Evolutionary conservation across 805 yeast species (phyloP), one percentile per base, ranked within the genome.

Genomic region (Cyberlindnera galapagoensis): DNA sequence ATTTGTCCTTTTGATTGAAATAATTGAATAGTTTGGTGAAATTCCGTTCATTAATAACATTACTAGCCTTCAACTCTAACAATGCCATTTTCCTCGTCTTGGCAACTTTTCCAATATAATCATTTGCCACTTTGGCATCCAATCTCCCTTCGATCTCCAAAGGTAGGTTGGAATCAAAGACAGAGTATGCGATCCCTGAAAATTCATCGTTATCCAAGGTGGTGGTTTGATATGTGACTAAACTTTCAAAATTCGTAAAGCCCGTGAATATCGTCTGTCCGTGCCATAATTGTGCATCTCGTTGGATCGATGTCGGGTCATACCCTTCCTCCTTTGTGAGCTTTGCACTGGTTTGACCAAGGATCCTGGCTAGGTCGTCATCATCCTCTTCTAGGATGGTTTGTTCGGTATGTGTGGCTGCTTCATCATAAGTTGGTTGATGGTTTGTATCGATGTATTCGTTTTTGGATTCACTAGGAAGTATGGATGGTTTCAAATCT

Each of bases 121-220:
- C 59, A 33, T 69, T 74, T 2, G 86, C 94, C 31, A 57, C 62
- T 6, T 41, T 34, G 4, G 61, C 48, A 45, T 72, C 76, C 27
- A 85, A 61, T 34, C 86, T 63, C 4, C 94, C 94, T 38, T 74
- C 78, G 27, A 83, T 57, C 19, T 59, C 59, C 42, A 76, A 54
- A 21, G 55, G 43, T 25, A 47, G 31, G 13, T 42, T 35, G 21
- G 39, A 34, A 35, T 58, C 53, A 5, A 69, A 14, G 14, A 54
- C 25, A n/a, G 30, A 30, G 12, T 36, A 25, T 2, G 46, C 44
- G 19, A 33, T 21, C 4, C 18, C 22, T 7, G 23, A 22, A 19
- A 41, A 42, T 24, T 39, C 39, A 60, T 30, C 49, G 42, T 29
- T 49, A 42, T 26, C 48, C 49, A 43, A 51, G 30, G 49, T 52